These are phyloP conservation scores for Cytidiella melzeri DNA, from an alignment of 768 basidiomycete species.

Conservation along the genomic window DNA sequence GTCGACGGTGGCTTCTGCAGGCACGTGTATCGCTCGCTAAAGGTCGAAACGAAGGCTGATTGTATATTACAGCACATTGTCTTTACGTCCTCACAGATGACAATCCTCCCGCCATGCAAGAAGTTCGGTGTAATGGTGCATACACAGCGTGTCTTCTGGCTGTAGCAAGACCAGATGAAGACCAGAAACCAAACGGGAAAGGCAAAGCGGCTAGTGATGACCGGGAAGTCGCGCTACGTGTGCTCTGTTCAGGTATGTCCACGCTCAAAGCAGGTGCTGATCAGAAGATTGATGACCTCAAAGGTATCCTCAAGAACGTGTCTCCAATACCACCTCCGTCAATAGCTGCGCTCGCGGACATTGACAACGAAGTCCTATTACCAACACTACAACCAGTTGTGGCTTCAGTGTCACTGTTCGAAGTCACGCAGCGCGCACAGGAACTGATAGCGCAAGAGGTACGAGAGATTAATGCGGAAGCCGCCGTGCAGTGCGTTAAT, in stretches of 20 bases:
- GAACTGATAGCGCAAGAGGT: conserved; percentile 50
- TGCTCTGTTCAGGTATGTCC: conserved; percentile 64
- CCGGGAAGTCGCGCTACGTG: conserved; percentile 45
- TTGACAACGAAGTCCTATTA: conserved; percentile 66
- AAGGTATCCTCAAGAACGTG: conserved; percentile 74
- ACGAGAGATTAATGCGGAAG: not conserved
- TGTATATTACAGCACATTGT: conserved; percentile 64
- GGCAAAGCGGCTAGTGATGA: conserved; percentile 41
- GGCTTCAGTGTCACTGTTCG: conserved; percentile 48
- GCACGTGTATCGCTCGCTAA: conserved; percentile 33
- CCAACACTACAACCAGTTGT: conserved; percentile 67
- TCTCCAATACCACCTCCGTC: conserved; percentile 70
- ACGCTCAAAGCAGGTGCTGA: conserved; percentile 1
- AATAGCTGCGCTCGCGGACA: conserved; percentile 51
- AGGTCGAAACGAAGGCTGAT: not conserved
- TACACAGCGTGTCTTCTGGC: conserved; percentile 63
- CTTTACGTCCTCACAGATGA: conserved; percentile 92
- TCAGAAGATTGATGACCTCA: conserved; percentile 1
- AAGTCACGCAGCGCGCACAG: conserved; percentile 43
- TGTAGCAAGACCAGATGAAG: conserved; percentile 40
- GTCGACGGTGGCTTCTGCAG: conserved; percentile 73
- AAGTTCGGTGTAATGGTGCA: conserved; percentile 51
- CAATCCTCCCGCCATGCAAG: conserved; percentile 68
- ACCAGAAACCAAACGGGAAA: conserved; percentile 30
- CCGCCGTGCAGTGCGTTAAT: not conserved